Base-by-base conservation (phyloP, 352 stramenopile genomes). In the Pythium brachiatum region DNA sequence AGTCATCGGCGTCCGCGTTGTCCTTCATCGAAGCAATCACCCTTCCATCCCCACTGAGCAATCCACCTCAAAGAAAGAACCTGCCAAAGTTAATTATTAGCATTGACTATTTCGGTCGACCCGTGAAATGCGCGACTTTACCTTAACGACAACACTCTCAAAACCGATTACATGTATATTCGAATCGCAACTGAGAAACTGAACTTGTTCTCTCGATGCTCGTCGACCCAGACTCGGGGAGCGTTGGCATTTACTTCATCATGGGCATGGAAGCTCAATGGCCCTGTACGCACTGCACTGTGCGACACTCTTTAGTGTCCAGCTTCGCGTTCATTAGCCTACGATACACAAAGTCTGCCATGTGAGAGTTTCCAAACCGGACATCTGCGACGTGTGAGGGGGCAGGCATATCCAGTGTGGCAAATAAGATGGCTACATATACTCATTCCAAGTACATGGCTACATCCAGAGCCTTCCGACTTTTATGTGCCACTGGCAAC, bases 351-450 rank as follows among this genome's bases (percentile, higher is more conserved):
- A 9, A 34, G 9, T 16, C 11, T n/a, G 16, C 27, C 31, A 39
- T 27, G 23, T 57, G 51, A 29, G 16, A 23, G 51, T 12, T 11
- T 34, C 47, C 12, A 53, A 53, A 53, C 27, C 21, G 26, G 16
- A 41, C 36, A 57, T 64, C 48, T 69, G 62, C 26, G 56, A 64
- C 62, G 55, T 69, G 62, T 69, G 62, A 21, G 41, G n/a, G n/a
- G n/a, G n/a, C n/a, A n/a, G n/a, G n/a, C n/a, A n/a, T 62, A 50
- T 38, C 29, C 25, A 29, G 21, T 34, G 26, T 57, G 27, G 43
- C 25, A 36, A 69, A 60, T 56, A 69, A 69, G 55, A 69, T 69
- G 62, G 62, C 55, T 69, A 69, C 62, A 69, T 23, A 68, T 62
- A 63, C 21, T 68, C 47, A 58, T 26, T 15, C 5, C 38, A 2